Evolutionary conservation across 768 basidiomycete genomes (phyloP).

Genomic region (Pleurotus pulmonarius): DNA sequence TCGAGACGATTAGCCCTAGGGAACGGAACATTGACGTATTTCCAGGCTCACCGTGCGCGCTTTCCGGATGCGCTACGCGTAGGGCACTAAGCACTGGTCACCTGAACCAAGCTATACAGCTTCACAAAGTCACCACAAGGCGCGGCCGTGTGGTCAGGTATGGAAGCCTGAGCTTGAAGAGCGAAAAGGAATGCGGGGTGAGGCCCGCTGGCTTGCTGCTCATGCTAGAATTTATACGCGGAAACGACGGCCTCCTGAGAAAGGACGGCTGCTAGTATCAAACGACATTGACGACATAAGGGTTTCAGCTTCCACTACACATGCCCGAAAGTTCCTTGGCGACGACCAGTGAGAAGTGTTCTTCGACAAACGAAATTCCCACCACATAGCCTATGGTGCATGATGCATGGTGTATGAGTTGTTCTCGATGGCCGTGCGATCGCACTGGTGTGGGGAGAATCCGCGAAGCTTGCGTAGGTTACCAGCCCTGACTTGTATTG

Average conservation of each 20-base stretch:
- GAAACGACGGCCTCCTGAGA: neutral
- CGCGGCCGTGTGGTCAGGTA: neutral
- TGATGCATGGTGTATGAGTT: no score
- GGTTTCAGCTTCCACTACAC: neutral
- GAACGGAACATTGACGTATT: no score
- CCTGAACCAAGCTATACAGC: neutral
- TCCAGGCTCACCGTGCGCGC: no score
- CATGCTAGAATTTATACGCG: neutral
- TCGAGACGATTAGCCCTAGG: no score
- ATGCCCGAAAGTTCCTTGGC: slow-evolving; percentile 3
- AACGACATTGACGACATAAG: neutral
- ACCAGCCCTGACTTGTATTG: no score
- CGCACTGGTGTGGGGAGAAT: no score
- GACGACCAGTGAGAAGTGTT: neutral
- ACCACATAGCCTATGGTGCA: no score
- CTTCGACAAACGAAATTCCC: no score
- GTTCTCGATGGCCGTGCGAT: no score
- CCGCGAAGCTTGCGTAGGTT: no score
- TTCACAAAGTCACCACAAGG: neutral
- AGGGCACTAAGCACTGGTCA: neutral
- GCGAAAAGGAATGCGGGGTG: neutral
- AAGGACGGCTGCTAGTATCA: no score
- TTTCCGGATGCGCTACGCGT: no score
- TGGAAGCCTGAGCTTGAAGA: neutral
- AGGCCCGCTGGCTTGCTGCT: neutral